A percentile compares a stretch with the other conserved stretches of the same genome.
phyloP scores from a whole-genome alignment of 345 rosid species.

The Eucalyptus guilfoylei region DNA sequence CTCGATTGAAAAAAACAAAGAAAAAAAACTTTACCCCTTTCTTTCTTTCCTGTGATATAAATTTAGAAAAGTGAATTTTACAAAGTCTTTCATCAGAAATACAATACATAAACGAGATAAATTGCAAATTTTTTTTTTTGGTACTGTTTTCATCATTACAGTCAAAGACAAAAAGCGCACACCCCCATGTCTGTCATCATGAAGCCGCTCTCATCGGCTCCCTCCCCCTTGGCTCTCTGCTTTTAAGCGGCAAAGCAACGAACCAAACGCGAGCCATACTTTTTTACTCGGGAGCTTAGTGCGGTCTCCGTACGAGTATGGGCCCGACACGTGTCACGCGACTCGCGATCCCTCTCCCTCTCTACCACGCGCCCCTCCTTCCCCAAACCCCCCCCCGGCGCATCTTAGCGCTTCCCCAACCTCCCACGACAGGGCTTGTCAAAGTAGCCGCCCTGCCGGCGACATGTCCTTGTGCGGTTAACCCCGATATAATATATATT shows the following conservation, averaged over 20 bases:
- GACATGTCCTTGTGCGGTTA: constrained; percentile 23
- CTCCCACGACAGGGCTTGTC: neutral
- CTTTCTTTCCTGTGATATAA: neutral
- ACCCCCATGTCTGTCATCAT: neutral
- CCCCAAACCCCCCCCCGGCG: neutral
- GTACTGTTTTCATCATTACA: neutral
- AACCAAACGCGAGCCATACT: neutral
- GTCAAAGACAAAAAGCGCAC: neutral
- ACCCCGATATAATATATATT: neutral
- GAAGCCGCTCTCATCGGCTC: neutral
- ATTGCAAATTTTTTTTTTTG: neutral
- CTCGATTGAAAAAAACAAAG: neutral
- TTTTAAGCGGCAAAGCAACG: neutral
- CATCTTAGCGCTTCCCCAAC: neutral
- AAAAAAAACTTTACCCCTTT: no score
- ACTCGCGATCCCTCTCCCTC: neutral
- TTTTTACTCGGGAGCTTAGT: neutral
- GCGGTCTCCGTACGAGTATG: neutral
- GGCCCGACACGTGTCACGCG: neutral
- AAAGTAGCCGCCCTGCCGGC: constrained; percentile 22
- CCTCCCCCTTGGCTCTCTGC: neutral
- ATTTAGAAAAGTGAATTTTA: neutral
- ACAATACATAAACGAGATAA: neutral
- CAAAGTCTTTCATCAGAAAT: neutral
- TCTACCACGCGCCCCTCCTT: neutral